These are phyloP conservation scores for Rhizoclosmatium sp. DNA, from an alignment of 192 early-diverging fungal genomes.

Conservation along the genomic window DNA sequence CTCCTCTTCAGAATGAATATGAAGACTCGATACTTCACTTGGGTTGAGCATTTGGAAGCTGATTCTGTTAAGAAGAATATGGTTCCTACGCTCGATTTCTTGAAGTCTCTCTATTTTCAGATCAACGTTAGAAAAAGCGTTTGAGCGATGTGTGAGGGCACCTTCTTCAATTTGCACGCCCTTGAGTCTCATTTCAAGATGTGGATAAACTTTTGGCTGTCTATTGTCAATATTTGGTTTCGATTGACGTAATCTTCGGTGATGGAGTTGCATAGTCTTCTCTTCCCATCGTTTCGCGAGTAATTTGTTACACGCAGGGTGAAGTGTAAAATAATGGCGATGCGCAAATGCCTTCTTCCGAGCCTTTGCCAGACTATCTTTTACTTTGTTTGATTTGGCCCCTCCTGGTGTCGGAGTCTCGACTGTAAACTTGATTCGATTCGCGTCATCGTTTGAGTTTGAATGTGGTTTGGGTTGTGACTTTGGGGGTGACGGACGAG, in stretches of 20 bases:
- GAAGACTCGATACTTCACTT: conserved; percentile 36
- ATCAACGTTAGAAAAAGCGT: background rate
- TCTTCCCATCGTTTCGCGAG: conserved; percentile 58
- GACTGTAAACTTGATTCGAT: too few relatives aligned
- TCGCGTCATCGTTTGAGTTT: too few relatives aligned
- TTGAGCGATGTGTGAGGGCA: background rate
- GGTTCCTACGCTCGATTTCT: conserved; percentile 59
- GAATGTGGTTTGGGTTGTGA: too few relatives aligned
- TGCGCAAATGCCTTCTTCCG: conserved; percentile 40
- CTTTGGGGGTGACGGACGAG: too few relatives aligned
- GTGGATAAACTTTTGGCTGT: conserved; percentile 53
- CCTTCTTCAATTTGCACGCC: conserved; percentile 58
- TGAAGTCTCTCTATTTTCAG: conserved; percentile 47
- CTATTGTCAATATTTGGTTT: conserved; percentile 55
- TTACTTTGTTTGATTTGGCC: background rate
- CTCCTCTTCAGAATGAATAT: conserved; percentile 16
- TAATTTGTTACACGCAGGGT: conserved; percentile 53
- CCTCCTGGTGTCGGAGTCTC: too few relatives aligned
- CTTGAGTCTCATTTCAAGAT: conserved; percentile 59
- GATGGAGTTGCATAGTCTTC: conserved; percentile 41
- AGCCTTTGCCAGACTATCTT: background rate
- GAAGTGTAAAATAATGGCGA: conserved; percentile 51
- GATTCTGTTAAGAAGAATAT: conserved; percentile 59
- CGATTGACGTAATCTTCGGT: conserved; percentile 44
- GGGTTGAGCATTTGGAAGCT: conserved; percentile 53